Evolutionary conservation across 1,139 yeast genomes (phyloP).

Genomic region (Pichia norvegensis): DNA sequence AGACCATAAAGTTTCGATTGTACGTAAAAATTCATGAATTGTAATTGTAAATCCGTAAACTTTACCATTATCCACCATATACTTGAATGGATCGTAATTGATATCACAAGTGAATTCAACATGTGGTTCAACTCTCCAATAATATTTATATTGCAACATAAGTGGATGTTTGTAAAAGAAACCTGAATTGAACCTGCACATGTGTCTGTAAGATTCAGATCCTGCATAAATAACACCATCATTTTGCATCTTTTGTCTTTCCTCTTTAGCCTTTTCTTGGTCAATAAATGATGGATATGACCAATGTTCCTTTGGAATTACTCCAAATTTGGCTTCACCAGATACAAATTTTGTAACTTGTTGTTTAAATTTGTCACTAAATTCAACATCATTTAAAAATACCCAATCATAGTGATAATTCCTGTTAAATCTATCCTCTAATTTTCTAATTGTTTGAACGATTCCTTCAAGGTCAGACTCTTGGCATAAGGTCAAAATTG

Average conservation of each 20-base stretch:
- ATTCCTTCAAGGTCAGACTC: constrained; percentile 54
- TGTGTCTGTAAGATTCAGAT: constrained; percentile 60
- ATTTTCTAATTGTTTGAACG: constrained; percentile 51
- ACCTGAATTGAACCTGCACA: constrained; percentile 70
- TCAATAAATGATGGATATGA: constrained; percentile 55
- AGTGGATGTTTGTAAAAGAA: constrained; percentile 52
- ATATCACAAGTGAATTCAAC: constrained; percentile 56
- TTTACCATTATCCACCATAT: constrained; percentile 51
- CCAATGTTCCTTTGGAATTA: constrained; percentile 62
- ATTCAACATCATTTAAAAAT: constrained; percentile 58
- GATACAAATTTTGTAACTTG: constrained; percentile 42
- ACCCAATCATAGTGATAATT: constrained; percentile 69
- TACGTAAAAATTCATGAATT: constrained; percentile 49
- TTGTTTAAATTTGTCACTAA: constrained; percentile 48
- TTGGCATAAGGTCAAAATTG: constrained; percentile 66
- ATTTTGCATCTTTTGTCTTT: constrained; percentile 41
- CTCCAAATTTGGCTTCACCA: constrained; percentile 57
- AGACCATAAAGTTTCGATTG: constrained; percentile 56
- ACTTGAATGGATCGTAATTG: constrained; percentile 55
- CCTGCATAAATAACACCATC: constrained; percentile 54
- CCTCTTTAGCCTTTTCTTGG: constrained; percentile 43
- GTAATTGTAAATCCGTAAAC: constrained; percentile 62
- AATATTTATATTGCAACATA: constrained; percentile 51
- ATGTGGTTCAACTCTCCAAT: constrained; percentile 71
- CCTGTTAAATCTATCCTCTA: constrained; percentile 68